phyloP scores from a whole-genome alignment of 257 asterid species.

The Solanum etuberosum region DNA sequence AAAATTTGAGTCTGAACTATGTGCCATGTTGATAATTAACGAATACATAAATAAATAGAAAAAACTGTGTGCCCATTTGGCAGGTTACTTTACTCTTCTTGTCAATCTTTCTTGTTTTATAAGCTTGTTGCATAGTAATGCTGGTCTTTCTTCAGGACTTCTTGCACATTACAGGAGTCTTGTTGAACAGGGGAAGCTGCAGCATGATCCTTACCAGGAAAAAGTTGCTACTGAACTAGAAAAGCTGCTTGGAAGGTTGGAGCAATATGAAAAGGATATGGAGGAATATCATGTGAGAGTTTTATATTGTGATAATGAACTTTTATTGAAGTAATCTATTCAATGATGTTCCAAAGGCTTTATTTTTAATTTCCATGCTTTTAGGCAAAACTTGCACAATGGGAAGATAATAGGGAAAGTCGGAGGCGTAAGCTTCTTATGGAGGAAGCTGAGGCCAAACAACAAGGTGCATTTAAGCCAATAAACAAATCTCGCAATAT shows the following conservation, averaged over 20 bases:
- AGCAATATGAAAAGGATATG: slow-evolving; percentile 85
- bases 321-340: neutral
- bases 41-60: neutral
- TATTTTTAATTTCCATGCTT: slow-evolving; percentile 1
- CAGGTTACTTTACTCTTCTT: neutral
- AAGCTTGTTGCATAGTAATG: slow-evolving; percentile 2
- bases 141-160: slow-evolving; percentile 42
- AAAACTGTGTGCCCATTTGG: neutral
- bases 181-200: slow-evolving; percentile 74
- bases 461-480: slow-evolving; percentile 33
- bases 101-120: neutral
- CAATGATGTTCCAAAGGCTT: slow-evolving; percentile 6
- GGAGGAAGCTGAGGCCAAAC: slow-evolving; percentile 72
- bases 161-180: slow-evolving; percentile 68
- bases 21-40: neutral
- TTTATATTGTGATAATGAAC: neutral
- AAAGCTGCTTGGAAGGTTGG: slow-evolving; percentile 65
- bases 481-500: slow-evolving; percentile 39
- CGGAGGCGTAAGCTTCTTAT: slow-evolving; percentile 59
- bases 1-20: neutral
- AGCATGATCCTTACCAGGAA: slow-evolving; percentile 83
- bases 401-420: slow-evolving; percentile 73
- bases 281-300: slow-evolving; percentile 63
- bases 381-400: slow-evolving; percentile 57
- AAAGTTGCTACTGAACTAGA: slow-evolving; percentile 72